These are phyloP conservation scores for Colletotrichum euphorbiae DNA, from an alignment of 2,329 filamentous ascomycete species.

Conservation along the genomic window DNA sequence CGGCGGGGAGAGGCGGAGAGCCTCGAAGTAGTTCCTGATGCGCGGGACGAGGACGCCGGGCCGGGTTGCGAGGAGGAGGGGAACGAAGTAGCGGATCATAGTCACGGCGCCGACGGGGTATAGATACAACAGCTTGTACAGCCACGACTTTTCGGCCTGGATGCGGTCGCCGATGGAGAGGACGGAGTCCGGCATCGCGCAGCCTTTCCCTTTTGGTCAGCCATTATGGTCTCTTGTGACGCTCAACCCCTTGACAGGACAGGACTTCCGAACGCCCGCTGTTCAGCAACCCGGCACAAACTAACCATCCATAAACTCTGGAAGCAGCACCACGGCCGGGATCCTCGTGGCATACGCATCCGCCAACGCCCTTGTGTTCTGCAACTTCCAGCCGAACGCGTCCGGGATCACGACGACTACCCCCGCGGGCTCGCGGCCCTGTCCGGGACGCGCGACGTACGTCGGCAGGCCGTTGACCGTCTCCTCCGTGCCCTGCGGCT, in stretches of 20 bases:
- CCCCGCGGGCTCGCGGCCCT: slow-evolving; percentile 50
- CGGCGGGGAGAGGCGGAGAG: slow-evolving; percentile 48
- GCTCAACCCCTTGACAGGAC: too few relatives aligned
- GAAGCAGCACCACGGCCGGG: slow-evolving; percentile 63
- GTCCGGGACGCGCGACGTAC: slow-evolving; percentile 43
- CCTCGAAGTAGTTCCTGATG: slow-evolving; percentile 52
- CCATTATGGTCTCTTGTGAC: not conserved
- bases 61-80: slow-evolving; percentile 49
- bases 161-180: slow-evolving; percentile 46
- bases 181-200: slow-evolving; percentile 47
- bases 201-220: slow-evolving; percentile 41
- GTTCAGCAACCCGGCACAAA: not conserved
- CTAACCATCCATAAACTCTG: slow-evolving; percentile 64
- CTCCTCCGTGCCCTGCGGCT: slow-evolving; percentile 41
- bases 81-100: slow-evolving; percentile 42
- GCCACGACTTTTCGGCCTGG: slow-evolving; percentile 29
- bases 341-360: slow-evolving; percentile 65
- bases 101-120: slow-evolving; percentile 44
- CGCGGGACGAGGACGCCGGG: slow-evolving; percentile 48
- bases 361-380: slow-evolving; percentile 64
- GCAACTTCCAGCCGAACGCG: slow-evolving; percentile 66
- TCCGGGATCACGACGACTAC: slow-evolving; percentile 67
- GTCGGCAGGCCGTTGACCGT: slow-evolving; percentile 43
- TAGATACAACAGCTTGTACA: slow-evolving; percentile 42
- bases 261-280: too few relatives aligned